phyloP scores from a whole-genome alignment of 2,329 filamentous ascomycete genomes.

The Calycina marina region DNA sequence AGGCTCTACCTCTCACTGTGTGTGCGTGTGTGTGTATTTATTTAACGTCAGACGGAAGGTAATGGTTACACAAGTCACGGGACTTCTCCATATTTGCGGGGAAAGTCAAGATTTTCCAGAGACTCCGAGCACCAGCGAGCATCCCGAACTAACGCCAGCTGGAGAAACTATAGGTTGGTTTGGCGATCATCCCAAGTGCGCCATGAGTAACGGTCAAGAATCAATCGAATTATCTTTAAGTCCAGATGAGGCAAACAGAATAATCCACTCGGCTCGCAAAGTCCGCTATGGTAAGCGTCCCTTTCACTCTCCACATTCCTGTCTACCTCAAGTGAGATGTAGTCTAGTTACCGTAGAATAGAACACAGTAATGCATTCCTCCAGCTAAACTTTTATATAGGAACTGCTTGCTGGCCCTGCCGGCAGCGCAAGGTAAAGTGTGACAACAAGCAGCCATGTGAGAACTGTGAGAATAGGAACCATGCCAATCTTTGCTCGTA shows the following conservation, averaged over 20 bases:
- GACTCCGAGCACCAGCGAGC: too few species aligned
- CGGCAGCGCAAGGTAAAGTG: constrained; percentile 55
- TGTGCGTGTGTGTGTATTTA: too few species aligned
- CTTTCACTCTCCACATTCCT: constrained; percentile 2
- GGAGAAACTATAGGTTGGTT: too few species aligned
- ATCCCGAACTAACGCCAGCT: too few species aligned
- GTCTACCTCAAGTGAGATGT: background rate
- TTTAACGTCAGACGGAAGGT: too few species aligned
- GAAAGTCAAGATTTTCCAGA: too few species aligned
- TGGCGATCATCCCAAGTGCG: too few species aligned
- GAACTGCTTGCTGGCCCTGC: constrained; percentile 44
- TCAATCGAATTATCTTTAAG: constrained; percentile 15
- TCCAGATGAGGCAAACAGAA: constrained; percentile 49
- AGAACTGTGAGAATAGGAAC: constrained; percentile 53
- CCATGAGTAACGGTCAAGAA: constrained; percentile 12
- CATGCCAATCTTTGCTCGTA: constrained; percentile 52
- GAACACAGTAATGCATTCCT: too few species aligned
- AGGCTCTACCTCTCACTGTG: too few species aligned
- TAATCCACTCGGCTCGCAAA: constrained; percentile 55
- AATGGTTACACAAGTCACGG: too few species aligned
- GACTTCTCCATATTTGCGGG: too few species aligned
- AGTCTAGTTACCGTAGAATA: constrained; percentile 8
- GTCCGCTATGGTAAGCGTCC: constrained; percentile 46
- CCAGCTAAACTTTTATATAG: too few species aligned
- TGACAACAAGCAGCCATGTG: constrained; percentile 53